Conservation (phyloP, 345 rosid genomes). For the Heritiera fomes region DNA sequence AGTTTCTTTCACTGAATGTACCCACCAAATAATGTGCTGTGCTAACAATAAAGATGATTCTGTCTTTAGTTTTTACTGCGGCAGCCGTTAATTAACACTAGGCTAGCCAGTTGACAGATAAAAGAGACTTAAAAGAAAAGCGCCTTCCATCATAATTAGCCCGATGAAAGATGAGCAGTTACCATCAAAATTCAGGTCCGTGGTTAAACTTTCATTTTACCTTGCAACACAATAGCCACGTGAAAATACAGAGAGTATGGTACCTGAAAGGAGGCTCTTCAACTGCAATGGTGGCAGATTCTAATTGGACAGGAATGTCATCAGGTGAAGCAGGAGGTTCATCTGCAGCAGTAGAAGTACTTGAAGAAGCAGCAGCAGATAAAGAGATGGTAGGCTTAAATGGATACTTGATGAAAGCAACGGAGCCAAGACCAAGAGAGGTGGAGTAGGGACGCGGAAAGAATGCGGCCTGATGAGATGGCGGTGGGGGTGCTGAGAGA, state of each 20-base stretch:
- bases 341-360: constrained; percentile 40
- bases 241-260: neutral
- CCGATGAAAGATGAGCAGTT: neutral
- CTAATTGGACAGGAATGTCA: constrained; percentile 27
- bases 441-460: constrained; percentile 28
- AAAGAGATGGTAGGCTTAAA: constrained; percentile 36
- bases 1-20: neutral
- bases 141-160: neutral
- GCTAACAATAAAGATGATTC: neutral
- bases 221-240: neutral
- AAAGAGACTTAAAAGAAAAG: neutral
- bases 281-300: constrained; percentile 24
- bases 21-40: neutral
- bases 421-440: constrained; percentile 29
- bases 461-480: constrained; percentile 4
- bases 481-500: neutral
- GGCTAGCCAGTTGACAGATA: neutral
- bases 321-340: constrained; percentile 32
- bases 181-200: neutral
- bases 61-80: neutral
- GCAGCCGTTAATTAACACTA: neutral
- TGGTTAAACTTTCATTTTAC: neutral
- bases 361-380: constrained; percentile 41
- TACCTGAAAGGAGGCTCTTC: constrained; percentile 47
- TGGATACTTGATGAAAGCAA: constrained; percentile 29